Base-by-base conservation (phyloP, 2,329 filamentous ascomycete species). In the Aspergillus fischeri region DNA sequence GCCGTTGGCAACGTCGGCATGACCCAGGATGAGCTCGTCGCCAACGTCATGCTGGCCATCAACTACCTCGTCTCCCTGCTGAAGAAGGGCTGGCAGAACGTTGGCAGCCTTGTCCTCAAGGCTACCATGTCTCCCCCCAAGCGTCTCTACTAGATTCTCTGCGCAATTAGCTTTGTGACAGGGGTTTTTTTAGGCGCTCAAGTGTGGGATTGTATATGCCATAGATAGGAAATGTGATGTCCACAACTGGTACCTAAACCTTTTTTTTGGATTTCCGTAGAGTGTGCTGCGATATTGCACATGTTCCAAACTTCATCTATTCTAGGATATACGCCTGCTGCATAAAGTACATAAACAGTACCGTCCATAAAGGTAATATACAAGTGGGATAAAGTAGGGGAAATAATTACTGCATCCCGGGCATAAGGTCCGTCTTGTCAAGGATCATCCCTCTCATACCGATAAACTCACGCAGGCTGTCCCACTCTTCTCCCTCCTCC, bases 61-160 rank as follows among this genome's bases (percentile, higher is more conserved):
- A 99, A 99, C 90, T 99, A 99, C 88, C 88, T 99, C 68, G 93
- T 99, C 79, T 97, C 92, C 66, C 86, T 99, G 72, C 85, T 99
- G 79, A 99, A 99, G 92, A 99, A 99, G 91, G 94, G 94, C 79
- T 99, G 94, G 94, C 94, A 99, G 87, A 99, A 99, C 87, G 94
- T 99, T 75, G 94, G 94, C 79, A 94, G 90, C 86, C 87, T 99
- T 83, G 96, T 92, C 79, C 94, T 99, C 87, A 99, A 99, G 91
- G 94, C 94, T 83, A 90, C 90, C 84, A 99, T 99, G 94, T 96
- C 91, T 81, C 94, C 94, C 70, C 94, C 94, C 71, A 94, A 92
- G 86, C 92, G 94, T 77, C 83, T 99, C 72, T 99, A 97, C 87
- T 99, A 97, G 78, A 77, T 68, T 65, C 61, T 67, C 61, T 64